Evolutionary conservation across 164 flowering plant genomes (phyloP), one percentile per base, ranked within the genome.

Genomic region (Protea cynaroides): DNA sequence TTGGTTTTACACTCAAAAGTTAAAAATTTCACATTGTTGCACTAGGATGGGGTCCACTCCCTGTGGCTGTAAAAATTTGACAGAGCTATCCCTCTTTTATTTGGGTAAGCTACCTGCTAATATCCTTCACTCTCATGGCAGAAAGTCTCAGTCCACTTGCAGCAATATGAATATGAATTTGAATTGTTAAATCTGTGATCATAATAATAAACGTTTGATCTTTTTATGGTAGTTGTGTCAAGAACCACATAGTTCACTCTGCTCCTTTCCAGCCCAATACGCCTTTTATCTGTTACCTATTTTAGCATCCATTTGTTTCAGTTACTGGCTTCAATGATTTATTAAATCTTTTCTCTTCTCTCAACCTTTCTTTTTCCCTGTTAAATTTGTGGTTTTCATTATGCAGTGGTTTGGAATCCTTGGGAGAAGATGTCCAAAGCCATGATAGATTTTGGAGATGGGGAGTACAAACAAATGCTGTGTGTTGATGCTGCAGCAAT

Each of bases 331-430:
- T 13, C 34, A 6, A 19, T n/a, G 23, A 49, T 18, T 40, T 40
- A 3, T 29, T 29, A 29, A 29, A 2, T 29, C 34, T 29, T 29
- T 29, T 29, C 34, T 29, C 34, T 44, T 44, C 49, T 44, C 49
- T 44, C 3, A 44, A 15, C 49, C 5, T 44, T 44, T 44, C 5
- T 5, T 29, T 29, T 29, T 5, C 34, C 9, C 9, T 1, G 4
- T 40, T 40, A 40, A 40, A 12, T 40, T 3, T 15, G 52, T 15
- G 52, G 18, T 49, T 34, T 6, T 17, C 2, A 5, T 58, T 14
- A 23, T 49, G 25, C 79, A 95, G 99, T 82, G 64, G 94, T 92
- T 1, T 95, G 99, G 99, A 95, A 95, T 78, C 99, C 99, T 65
- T 92, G 99, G 97, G 97, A 92, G 69, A 92, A 87, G 79, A 95